Conservation (phyloP, 768 basidiomycete genomes). For the Suillus occidentalis region DNA sequence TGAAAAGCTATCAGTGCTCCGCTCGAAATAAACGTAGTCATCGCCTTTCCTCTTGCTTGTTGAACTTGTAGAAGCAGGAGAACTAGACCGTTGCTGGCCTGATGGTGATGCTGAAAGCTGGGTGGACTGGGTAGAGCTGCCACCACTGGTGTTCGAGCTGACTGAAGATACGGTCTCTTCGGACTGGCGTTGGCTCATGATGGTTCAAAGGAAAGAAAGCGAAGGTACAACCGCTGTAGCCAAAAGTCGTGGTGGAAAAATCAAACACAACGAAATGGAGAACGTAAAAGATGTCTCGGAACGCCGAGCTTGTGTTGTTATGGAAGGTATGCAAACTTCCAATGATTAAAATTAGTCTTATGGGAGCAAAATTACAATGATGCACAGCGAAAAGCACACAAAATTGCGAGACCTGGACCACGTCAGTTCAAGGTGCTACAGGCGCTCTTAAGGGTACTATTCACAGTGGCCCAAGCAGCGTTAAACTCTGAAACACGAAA, state of each 20-base stretch:
- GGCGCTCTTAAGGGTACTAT: neutral
- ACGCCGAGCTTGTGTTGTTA: slow-evolving; percentile 13
- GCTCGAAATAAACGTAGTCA: slow-evolving; percentile 95
- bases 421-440: neutral
- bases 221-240: neutral
- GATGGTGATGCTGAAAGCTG: slow-evolving; percentile 15
- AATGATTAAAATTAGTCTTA: slow-evolving; percentile 6
- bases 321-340: slow-evolving; percentile 8
- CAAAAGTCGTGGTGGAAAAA: slow-evolving; percentile 8
- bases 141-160: neutral
- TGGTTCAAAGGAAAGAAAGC: slow-evolving; percentile 10
- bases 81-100: slow-evolving; percentile 28
- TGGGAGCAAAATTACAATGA: neutral
- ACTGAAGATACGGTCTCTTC: slow-evolving; percentile 14
- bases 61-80: slow-evolving; percentile 30
- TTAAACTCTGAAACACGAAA: neutral
- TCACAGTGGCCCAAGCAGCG: neutral
- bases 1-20: slow-evolving; percentile 78
- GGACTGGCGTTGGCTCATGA: slow-evolving; percentile 33
- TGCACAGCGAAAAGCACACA: neutral
- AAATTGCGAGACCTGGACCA: neutral
- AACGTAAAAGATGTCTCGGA: slow-evolving; percentile 26
- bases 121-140: slow-evolving; percentile 3
- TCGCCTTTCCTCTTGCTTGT: slow-evolving; percentile 29
- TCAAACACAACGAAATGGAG: slow-evolving; percentile 13